Base-by-base conservation (phyloP, 352 stramenopile genomes). In the Pythium monospermum region DNA sequence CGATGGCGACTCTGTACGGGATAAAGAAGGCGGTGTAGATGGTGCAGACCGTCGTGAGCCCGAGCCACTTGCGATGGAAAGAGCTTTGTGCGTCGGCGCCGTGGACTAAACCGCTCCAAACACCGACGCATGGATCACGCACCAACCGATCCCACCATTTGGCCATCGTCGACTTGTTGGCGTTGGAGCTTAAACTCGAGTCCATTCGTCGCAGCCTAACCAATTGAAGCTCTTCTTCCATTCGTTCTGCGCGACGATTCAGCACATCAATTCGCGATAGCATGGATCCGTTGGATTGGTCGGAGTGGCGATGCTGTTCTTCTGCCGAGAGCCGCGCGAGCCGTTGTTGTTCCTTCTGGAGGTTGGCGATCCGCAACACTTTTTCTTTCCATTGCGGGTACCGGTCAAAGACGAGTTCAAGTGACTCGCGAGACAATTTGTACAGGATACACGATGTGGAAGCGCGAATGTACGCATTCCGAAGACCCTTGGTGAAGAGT, bases 331-430 rank as follows among this genome's bases (percentile, higher is more conserved):
- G 58, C 12, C 73, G 66, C 15, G 68, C 75, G 1, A 86, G 46
- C 0, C 74, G 66, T 18, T 75, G 46, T 27, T 85, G 67, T 38
- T 87, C 67, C 33, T 80, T 61, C 18, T 88, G 63, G 16, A 87
- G 47, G 6, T 67, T 79, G 28, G 79, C 72, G 31, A 88, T 81
- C 0, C 72, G 75, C 23, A 87, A 47, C 2, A 88, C 79, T 53
- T 81, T 87, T 12, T 68, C 49, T 35, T 91, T 91, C 79, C 79
- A 88, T 5, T 76, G 60, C 1, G 75, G 80, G 31, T 88, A 87
- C 4, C 71, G 64, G 33, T 83, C 68, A 50, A 91, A 91, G 0
- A 88, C 75, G 6, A 78, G 60, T 37, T 91, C 74, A 2, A 91
- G 55, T 1, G 78, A 87, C 21, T 83, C 47, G 4, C 76, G 61